Conservation (phyloP, 2,329 filamentous ascomycete species). For the Fusarium beomiforme region DNA sequence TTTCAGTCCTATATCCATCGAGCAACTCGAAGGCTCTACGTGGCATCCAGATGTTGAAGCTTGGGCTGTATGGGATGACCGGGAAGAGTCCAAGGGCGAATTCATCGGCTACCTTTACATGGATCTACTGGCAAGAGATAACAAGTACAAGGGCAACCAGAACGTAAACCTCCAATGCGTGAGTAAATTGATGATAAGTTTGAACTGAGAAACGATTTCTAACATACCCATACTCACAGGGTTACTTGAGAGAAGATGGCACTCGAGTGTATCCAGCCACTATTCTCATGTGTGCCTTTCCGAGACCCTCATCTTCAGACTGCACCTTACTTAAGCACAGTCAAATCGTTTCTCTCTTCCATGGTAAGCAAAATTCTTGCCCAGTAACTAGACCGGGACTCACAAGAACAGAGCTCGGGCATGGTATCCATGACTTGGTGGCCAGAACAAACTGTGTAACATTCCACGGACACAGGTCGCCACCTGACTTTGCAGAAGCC, state of each 20-base stretch:
- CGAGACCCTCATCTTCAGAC: rapidly evolving
- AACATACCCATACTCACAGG: neutral
- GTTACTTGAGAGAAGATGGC: neutral
- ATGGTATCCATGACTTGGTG: neutral
- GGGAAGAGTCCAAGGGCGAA: rapidly evolving
- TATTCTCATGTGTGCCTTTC: neutral
- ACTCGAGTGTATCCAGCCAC: neutral
- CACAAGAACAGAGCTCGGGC: neutral
- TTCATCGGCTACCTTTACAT: neutral
- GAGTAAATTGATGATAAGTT: neutral
- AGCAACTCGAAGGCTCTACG: rapidly evolving
- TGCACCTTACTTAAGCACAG: neutral
- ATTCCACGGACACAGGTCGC: neutral
- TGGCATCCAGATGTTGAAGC: neutral
- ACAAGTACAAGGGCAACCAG: neutral
- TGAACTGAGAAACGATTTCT: neutral
- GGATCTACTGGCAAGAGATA: neutral
- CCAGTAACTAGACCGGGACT: no score
- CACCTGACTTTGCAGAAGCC: neutral
- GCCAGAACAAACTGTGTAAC: neutral
- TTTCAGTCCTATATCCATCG: neutral
- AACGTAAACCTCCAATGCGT: neutral
- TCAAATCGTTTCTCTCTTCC: neutral
- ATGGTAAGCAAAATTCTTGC: neutral
- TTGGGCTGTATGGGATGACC: neutral